Conservation (phyloP, 73 alveolate genomes). For the Stentor roeselii region DNA sequence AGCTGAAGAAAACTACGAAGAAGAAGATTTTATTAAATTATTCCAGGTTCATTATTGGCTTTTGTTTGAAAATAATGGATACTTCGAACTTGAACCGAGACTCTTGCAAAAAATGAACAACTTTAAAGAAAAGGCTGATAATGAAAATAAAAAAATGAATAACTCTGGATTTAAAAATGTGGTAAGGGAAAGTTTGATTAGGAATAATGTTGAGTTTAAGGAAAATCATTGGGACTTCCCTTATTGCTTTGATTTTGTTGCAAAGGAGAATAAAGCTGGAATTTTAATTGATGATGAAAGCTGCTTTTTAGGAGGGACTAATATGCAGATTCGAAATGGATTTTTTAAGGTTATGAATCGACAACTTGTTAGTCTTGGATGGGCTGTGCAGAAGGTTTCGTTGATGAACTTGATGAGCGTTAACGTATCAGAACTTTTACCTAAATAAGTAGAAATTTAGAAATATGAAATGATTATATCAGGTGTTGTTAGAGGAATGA, state of each 20-base stretch:
- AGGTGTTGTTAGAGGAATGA: no score
- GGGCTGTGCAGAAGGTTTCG: background rate
- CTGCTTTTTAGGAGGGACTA: background rate
- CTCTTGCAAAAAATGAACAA: background rate
- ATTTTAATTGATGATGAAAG: background rate
- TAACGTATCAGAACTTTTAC: background rate
- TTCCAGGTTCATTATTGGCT: background rate
- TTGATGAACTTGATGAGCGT: background rate
- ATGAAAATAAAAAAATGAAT: background rate
- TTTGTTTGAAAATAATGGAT: background rate
- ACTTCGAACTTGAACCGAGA: background rate
- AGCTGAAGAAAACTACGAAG: background rate
- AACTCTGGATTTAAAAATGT: background rate
- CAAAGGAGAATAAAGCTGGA: background rate
- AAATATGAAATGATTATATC: background rate
- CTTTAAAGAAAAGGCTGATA: background rate
- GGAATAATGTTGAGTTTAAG: background rate
- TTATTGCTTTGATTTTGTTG: slow-evolving; percentile 12
- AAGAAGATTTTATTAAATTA: background rate
- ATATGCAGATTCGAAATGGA: background rate
- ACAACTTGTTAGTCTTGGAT: background rate
- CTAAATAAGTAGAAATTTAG: background rate
- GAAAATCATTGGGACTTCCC: slow-evolving; percentile 20
- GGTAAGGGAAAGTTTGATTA: background rate
- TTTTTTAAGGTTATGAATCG: background rate